Percentiles rank a stretch among this genome's conserved stretches.
Conservation (phyloP, 179 eudicot genomes). For the Camellia oleifera region DNA sequence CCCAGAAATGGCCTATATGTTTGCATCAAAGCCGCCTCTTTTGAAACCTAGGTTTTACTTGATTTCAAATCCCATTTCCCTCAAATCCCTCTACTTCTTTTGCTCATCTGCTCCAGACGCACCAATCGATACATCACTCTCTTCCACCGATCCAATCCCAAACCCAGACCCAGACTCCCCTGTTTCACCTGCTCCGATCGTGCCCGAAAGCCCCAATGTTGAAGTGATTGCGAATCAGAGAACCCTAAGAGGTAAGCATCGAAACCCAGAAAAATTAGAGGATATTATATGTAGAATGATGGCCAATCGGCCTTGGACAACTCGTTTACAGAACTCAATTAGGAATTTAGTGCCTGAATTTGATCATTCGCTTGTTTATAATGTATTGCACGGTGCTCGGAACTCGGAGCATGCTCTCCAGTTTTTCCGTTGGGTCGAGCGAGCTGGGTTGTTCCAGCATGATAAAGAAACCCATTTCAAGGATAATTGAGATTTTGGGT, state of each 20-base stretch:
- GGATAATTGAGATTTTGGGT: slow-evolving; percentile 70
- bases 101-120: slow-evolving; percentile 40
- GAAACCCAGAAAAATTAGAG: slow-evolving; percentile 64
- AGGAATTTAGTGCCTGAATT: slow-evolving; percentile 65
- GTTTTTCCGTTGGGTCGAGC: slow-evolving; percentile 90
- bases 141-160: slow-evolving; percentile 16
- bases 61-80: slow-evolving; percentile 26
- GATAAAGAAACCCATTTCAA: slow-evolving; percentile 61
- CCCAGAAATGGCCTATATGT: slow-evolving; percentile 33
- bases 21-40: slow-evolving; percentile 27
- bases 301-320: slow-evolving; percentile 88
- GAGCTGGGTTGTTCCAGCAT: slow-evolving; percentile 59
- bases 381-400: slow-evolving; percentile 57
- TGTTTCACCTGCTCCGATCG: slow-evolving; percentile 6
- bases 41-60: slow-evolving; percentile 34
- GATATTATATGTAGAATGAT: slow-evolving; percentile 79
- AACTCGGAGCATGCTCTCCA: slow-evolving; percentile 73
- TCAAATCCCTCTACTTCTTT: slow-evolving; percentile 35
- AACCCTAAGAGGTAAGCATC: slow-evolving; percentile 42
- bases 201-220: slow-evolving; percentile 17
- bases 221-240: slow-evolving; percentile 23
- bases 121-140: slow-evolving; percentile 13
- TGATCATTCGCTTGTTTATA: slow-evolving; percentile 60
- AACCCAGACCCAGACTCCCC: slow-evolving; percentile 16
- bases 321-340: slow-evolving; percentile 88